Conservation (phyloP, 1,284 basidiomycete genomes). For the Phenoliferia sp. region DNA sequence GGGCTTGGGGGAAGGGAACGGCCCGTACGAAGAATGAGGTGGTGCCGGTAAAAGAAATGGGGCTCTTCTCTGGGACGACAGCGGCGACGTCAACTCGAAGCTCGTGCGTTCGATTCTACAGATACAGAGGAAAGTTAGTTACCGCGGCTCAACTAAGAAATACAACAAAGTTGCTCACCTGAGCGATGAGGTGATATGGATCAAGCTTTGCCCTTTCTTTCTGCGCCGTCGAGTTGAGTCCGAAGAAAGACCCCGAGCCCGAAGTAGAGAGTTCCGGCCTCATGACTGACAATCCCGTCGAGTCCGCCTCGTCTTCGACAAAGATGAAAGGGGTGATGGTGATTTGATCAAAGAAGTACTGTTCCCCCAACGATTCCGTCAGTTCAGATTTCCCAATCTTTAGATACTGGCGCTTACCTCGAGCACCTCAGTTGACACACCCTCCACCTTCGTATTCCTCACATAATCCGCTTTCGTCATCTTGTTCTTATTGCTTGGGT, state of each 20-base stretch:
- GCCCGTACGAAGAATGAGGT: conserved; percentile 53
- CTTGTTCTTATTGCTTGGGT: conserved; percentile 93
- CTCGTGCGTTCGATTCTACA: conserved; percentile 66
- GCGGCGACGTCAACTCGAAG: conserved; percentile 69
- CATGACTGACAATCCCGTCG: neutral
- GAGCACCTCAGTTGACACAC: conserved; percentile 73
- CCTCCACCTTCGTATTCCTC: conserved; percentile 83
- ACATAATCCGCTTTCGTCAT: conserved; percentile 94
- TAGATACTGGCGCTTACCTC: conserved; percentile 74
- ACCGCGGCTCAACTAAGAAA: conserved; percentile 12
- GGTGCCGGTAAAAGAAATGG: conserved; percentile 72
- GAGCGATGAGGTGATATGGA: conserved; percentile 83
- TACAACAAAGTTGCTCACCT: conserved; percentile 46
- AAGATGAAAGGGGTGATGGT: conserved; percentile 93
- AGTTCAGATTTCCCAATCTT: too few relatives aligned
- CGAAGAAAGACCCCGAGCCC: conserved; percentile 15
- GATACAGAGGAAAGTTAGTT: too few relatives aligned
- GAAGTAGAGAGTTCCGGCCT: conserved; percentile 13
- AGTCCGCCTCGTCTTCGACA: conserved; percentile 64
- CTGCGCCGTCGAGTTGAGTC: conserved; percentile 41
- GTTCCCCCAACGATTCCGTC: too few relatives aligned
- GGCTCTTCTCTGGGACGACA: conserved; percentile 54
- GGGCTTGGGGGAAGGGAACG: neutral
- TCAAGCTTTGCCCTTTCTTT: conserved; percentile 67
- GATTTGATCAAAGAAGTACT: conserved; percentile 97